Evolutionary conservation across 495 filamentous ascomycete species (phyloP).

Genomic region (Astrothelium subdiscretum): DNA sequence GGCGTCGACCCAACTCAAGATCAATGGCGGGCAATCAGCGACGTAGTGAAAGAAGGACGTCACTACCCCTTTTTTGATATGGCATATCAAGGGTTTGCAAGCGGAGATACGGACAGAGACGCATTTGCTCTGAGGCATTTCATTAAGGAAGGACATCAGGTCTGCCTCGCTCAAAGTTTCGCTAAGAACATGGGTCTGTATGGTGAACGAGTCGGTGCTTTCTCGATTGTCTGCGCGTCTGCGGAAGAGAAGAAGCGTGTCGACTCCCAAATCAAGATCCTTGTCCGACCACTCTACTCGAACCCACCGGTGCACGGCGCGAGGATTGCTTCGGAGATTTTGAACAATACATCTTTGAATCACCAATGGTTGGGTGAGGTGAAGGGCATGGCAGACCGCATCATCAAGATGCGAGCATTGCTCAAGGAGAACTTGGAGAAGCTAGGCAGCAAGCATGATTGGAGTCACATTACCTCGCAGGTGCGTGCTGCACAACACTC

Average conservation of each 20-base stretch:
- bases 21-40: conserved; percentile 89
- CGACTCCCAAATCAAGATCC: conserved; percentile 96
- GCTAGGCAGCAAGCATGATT: conserved; percentile 89
- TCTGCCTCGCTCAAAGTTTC: conserved; percentile 85
- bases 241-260: conserved; percentile 90
- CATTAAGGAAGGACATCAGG: conserved; percentile 79
- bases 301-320: conserved; percentile 96
- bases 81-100: conserved; percentile 98
- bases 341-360: conserved; percentile 78
- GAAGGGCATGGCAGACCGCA: conserved; percentile 97
- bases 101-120: conserved; percentile 80
- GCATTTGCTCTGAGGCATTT: conserved; percentile 90
- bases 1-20: conserved; percentile 86
- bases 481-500: not conserved
- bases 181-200: conserved; percentile 99
- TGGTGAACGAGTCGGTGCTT: conserved; percentile 94
- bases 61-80: conserved; percentile 99
- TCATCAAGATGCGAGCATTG: conserved; percentile 92
- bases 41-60: conserved; percentile 75
- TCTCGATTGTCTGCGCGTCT: conserved; percentile 77
- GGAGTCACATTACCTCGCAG: conserved; percentile 94
- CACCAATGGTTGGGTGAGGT: conserved; percentile 93
- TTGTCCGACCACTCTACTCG: conserved; percentile 93
- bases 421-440: conserved; percentile 90
- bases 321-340: conserved; percentile 82